Base-by-base conservation (phyloP, 2,329 filamentous ascomycete species). In the Paradendryphiella salina region DNA sequence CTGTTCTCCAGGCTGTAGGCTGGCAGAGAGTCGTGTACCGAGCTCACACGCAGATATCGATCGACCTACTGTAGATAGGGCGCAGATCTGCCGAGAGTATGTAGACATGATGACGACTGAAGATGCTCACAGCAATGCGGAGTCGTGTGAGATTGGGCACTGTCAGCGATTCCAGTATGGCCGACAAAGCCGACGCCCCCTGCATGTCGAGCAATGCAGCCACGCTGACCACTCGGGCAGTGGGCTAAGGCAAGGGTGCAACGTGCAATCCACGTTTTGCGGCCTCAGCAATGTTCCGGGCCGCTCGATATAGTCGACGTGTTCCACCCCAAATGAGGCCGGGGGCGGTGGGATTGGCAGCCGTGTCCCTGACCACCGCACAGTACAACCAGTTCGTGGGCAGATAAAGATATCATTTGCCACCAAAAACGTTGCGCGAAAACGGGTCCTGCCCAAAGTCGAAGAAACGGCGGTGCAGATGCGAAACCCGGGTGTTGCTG, bases 191-290 rank as follows among this genome's bases (percentile, higher is more conserved):
- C 23, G 23, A 9, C 21, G 21, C 21, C 21, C 8, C 21, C 15
- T 54, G 53, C 50, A 43, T 36, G 38, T 28, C 46, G 32, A 46
- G 46, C 38, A 41, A 47, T 50, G 52, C 46, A 45, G 45, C 34
- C 36, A 57, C 38, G 58, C 53, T 63, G 57, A 59, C 48, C 36
- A 51, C 40, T 43, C 45, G 31, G 43, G 37, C 46, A 18, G 36
- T 56, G 21, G 50, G 38, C 26, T 39, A 37, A 65, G 45, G 64
- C 65, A 61, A 67, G 67, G 67, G 64, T 69, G 59, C 65, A 70
- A 69, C 66, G 67, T 70, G 67, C 62, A 60, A 46, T 60, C 61
- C 65, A 70, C 66, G 67, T 69, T 70, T 41, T 61, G 64, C 57
- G 57, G 57, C 55, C 59, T 63, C 50, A 56, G 54, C 56, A 66